Base-by-base conservation (phyloP, 306 rosid genomes). In the Cucumis hystrix region DNA sequence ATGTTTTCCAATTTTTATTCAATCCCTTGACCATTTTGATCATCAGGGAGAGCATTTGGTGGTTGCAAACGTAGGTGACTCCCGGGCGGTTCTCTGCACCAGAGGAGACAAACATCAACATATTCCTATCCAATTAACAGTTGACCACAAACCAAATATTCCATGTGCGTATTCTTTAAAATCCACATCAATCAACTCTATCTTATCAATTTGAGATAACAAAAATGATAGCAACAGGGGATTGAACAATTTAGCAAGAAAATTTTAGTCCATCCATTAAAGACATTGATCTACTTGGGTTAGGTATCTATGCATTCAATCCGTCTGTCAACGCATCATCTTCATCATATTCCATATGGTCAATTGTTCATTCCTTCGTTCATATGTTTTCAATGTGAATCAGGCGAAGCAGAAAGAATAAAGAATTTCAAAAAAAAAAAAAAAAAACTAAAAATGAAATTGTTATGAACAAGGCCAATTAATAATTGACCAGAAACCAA, bases 331-430 rank as follows among this genome's bases (percentile, higher is more conserved):
- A 2, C 37, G 5, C 37, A 33, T 33, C 37, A 33, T 60, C 5
- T 64, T 76, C 1, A 20, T 77, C 25, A 23, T 23, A 23, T 23
- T 23, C 25, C 25, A 23, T 23, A 23, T 23, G 25, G 33, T 30
- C 33, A 30, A 30, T 3, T 3, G 3, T 2, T 30, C 33, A 30
- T 59, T 23, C 25, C 5, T 64, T 76, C 1, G 18, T 77, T 58
- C 10, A 1, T 8, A 75, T 67, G 33, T 79, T 77, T 60, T 60
- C 47, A 11, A 20, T 25, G 25, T 18, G 43, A 64, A n/a, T 78
- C 83, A 96, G 99, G 90, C 80, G 99, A 96, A 87, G 87, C 93
- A 16, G 87, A 93, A 59, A 89, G 99, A 82, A 96, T 96, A 47
- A 41, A 20, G 73, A 83, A 8, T 11, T 28, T 23, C 25, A 23